Evolutionary conservation across 805 yeast genomes (phyloP).

Genomic region (Wickerhamiella parazyma): DNA sequence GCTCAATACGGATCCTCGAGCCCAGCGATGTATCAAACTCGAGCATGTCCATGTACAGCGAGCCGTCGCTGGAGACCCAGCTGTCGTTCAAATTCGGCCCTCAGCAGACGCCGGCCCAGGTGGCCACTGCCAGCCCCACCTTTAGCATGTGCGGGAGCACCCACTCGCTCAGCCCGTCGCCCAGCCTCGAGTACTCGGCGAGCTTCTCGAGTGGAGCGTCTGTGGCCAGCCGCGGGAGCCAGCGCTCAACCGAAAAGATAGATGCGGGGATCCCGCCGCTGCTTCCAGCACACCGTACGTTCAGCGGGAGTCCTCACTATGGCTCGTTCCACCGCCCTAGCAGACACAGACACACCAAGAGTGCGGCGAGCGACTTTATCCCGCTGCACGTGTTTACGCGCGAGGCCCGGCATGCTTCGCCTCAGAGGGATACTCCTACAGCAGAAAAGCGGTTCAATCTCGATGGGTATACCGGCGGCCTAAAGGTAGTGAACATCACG

Average conservation of each 20-base stretch:
- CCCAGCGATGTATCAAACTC: slow-evolving; percentile 4
- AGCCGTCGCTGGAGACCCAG: slow-evolving; percentile 1
- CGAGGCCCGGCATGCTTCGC: background rate
- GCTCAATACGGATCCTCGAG: slow-evolving; percentile 2
- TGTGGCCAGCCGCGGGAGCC: slow-evolving; percentile 4
- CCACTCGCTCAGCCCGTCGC: slow-evolving; percentile 1
- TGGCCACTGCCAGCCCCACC: background rate
- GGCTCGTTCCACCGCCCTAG: slow-evolving; percentile 4
- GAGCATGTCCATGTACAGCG: slow-evolving; percentile 3
- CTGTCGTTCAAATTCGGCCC: slow-evolving; percentile 1
- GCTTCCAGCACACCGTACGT: slow-evolving; percentile 10
- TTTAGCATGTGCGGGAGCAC: slow-evolving; percentile 5
- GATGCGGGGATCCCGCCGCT: slow-evolving; percentile 10
- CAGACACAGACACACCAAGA: background rate
- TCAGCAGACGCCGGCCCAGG: background rate
- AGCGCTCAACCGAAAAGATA: background rate
- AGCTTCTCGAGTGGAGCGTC: slow-evolving; percentile 5
- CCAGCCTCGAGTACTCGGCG: slow-evolving; percentile 5
- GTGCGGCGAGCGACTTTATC: slow-evolving; percentile 6
- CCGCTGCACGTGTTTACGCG: slow-evolving; percentile 8
- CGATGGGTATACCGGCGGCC: slow-evolving; percentile 8
- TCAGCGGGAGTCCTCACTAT: slow-evolving; percentile 5
- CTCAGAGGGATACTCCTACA: background rate
- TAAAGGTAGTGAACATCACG: slow-evolving; percentile 7
- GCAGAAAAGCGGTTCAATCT: slow-evolving; percentile 4